A percentile compares a stretch with the other conserved stretches of the same genome.
Conservation (phyloP, 2,329 filamentous ascomycete species). For the Diaporthe vexans region DNA sequence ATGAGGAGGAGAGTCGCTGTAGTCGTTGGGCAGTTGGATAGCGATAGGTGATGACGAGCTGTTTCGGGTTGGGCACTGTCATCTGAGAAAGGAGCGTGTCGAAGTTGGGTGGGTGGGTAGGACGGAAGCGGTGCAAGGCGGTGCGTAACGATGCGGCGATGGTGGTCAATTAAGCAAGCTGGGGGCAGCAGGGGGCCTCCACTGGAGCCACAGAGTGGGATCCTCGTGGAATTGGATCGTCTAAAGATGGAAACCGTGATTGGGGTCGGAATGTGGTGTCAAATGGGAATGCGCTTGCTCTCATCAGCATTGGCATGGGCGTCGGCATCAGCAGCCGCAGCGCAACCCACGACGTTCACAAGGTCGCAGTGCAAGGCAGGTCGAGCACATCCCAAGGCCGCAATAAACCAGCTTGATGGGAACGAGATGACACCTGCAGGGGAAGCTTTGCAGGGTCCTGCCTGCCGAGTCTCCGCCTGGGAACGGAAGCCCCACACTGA, state of each 20-base stretch:
- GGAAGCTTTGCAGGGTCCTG: conserved; percentile 34
- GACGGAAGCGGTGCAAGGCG: background rate
- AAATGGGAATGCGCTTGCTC: conserved; percentile 23
- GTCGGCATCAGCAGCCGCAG: conserved; percentile 28
- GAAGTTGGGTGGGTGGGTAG: background rate
- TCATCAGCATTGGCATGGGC: conserved; percentile 15
- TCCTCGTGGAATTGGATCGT: conserved; percentile 25
- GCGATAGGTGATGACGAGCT: conserved; percentile 16
- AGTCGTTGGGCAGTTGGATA: background rate
- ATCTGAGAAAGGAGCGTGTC: conserved; percentile 28
- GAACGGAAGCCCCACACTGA: background rate
- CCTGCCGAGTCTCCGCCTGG: conserved; percentile 26
- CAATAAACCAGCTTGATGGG: conserved; percentile 6
- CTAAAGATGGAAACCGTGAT: conserved; percentile 34
- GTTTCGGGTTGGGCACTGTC: conserved; percentile 16
- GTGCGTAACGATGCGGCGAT: conserved; percentile 8
- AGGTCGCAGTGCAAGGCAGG: conserved; percentile 8
- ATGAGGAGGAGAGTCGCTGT: conserved; percentile 6
- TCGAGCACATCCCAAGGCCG: background rate
- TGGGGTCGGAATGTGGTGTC: conserved; percentile 25
- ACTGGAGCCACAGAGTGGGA: conserved; percentile 27
- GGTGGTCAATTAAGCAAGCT: conserved; percentile 33
- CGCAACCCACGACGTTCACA: conserved; percentile 26
- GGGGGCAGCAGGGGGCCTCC: conserved; percentile 15
- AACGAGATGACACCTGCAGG: conserved; percentile 37